Percentiles rank a stretch among this genome's conserved stretches.
Evolutionary conservation across 805 yeast genomes (phyloP).

Genomic region (Debaryomyces hansenii): DNA sequence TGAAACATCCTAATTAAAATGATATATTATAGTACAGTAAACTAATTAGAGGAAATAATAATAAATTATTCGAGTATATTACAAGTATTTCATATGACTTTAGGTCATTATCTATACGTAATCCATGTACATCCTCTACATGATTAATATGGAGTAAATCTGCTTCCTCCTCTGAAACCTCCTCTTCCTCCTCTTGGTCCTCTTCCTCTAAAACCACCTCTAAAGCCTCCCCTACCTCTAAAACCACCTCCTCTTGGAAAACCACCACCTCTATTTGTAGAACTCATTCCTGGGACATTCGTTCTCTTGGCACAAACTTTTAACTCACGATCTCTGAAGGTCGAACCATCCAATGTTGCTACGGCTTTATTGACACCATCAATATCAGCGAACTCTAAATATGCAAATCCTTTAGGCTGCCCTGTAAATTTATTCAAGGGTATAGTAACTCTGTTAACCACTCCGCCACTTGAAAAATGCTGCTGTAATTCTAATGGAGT

Average conservation of each 20-base stretch:
- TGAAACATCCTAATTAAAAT: conserved; percentile 12
- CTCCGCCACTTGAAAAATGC: conserved; percentile 68
- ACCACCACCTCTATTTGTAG: conserved; percentile 32
- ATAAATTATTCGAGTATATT: not conserved
- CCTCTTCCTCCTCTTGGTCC: conserved; percentile 24
- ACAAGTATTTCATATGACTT: too few species aligned
- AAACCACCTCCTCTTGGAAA: conserved; percentile 41
- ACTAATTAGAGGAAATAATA: not conserved
- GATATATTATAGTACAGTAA: not conserved
- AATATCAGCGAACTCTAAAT: conserved; percentile 75
- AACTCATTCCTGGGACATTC: conserved; percentile 68
- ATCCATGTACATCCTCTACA: not conserved
- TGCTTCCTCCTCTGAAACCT: conserved; percentile 26
- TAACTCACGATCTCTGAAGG: conserved; percentile 66
- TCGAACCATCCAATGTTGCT: conserved; percentile 57
- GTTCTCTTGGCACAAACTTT: conserved; percentile 80
- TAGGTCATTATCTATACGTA: too few species aligned
- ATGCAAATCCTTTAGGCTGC: conserved; percentile 84
- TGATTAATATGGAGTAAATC: conserved; percentile 38
- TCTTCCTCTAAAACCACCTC: conserved; percentile 20
- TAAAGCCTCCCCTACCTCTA: conserved; percentile 12
- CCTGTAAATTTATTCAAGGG: conserved; percentile 72
- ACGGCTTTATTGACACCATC: conserved; percentile 66
- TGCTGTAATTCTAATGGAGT: conserved; percentile 79
- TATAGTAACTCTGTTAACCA: conserved; percentile 78